Base-by-base conservation (phyloP, 2,329 filamentous ascomycete genomes). In the Stachybotrys elegans region DNA sequence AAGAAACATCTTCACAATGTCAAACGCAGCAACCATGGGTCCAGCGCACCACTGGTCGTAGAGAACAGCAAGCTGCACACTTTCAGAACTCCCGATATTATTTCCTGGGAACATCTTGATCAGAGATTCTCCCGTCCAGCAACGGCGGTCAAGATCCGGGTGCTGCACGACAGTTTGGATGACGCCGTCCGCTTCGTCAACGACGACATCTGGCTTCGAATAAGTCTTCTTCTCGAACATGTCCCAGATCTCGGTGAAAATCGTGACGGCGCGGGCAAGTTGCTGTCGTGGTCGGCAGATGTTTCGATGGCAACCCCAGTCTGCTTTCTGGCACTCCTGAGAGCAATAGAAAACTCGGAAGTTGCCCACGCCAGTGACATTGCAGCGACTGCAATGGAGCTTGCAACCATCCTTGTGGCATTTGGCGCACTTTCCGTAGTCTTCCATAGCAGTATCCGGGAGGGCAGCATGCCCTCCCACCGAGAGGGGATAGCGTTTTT, bases 221-320 rank as follows among this genome's bases (percentile, higher is more conserved):
- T 25, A 29, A 9, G 38, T 40, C 14, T 40, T 40, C 37, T 39
- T 22, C 37, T 40, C 9, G 22, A 40, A 27, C 7, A 25, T n/a
- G 8, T 27, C 22, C 38, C 38, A 40, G 7, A 40, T 9, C n/a
- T 40, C 13, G 2, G 22, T n/a, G 14, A 40, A 14, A 3, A 29
- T 20, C 4, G 38, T 27, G 20, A 29, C 38, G 20, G 22, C 38
- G 6, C 38, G 38, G 12, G 8, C 22, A 4, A 40, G 4, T n/a
- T 27, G 22, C 22, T 40, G 22, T 6, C 38, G 22, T 19, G 22
- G 38, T 4, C 7, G 12, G 22, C 38, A 40, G 17, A 29, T n/a
- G 9, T 29, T 4, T 16, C 19, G 16, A 17, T 29, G 38, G 2
- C 22, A 7, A 9, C n/a, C 6, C 22, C 38, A 19, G 23, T 40